Evolutionary conservation across 2,329 filamentous ascomycete genomes (phyloP).

Genomic region (Fusarium dlaminii): DNA sequence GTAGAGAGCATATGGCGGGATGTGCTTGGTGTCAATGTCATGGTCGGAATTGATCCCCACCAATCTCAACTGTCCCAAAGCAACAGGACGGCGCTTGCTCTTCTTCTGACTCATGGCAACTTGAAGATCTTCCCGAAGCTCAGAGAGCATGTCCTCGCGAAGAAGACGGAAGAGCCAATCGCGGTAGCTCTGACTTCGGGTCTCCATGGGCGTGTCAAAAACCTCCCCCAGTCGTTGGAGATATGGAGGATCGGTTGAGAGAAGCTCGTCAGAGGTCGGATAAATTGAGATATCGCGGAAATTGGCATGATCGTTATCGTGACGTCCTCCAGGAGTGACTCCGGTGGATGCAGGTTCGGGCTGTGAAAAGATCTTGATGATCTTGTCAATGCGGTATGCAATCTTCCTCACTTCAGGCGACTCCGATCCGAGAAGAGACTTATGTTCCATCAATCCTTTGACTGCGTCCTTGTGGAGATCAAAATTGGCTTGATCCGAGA

Average conservation of each 20-base stretch:
- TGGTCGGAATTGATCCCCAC: conserved; percentile 50
- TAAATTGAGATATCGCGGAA: conserved; percentile 70
- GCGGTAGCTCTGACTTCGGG: conserved; percentile 61
- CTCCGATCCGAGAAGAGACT: conserved; percentile 39
- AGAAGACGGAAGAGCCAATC: conserved; percentile 79
- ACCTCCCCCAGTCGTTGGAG: conserved; percentile 64
- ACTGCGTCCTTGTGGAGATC: conserved; percentile 28
- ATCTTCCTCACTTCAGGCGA: conserved; percentile 38
- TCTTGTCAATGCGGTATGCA: conserved; percentile 52
- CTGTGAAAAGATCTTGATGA: conserved; percentile 43
- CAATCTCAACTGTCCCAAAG: conserved; percentile 53
- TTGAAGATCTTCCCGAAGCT: conserved; percentile 70
- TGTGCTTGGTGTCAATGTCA: conserved; percentile 33
- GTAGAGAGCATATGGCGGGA: conserved; percentile 49
- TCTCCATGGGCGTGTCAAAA: conserved; percentile 46
- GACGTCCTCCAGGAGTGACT: conserved; percentile 68
- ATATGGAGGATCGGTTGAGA: conserved; percentile 62
- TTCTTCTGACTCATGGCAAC: conserved; percentile 59
- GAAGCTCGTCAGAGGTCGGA: conserved; percentile 73
- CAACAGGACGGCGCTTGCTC: conserved; percentile 51
- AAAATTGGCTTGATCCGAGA: conserved; percentile 33
- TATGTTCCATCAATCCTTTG: conserved; percentile 37
- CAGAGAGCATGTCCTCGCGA: conserved; percentile 75
- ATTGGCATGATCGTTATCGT: conserved; percentile 76
- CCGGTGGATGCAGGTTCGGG: background rate